Evolutionary conservation across 768 basidiomycete genomes (phyloP).

Genomic region (Auriscalpium microsporum): DNA sequence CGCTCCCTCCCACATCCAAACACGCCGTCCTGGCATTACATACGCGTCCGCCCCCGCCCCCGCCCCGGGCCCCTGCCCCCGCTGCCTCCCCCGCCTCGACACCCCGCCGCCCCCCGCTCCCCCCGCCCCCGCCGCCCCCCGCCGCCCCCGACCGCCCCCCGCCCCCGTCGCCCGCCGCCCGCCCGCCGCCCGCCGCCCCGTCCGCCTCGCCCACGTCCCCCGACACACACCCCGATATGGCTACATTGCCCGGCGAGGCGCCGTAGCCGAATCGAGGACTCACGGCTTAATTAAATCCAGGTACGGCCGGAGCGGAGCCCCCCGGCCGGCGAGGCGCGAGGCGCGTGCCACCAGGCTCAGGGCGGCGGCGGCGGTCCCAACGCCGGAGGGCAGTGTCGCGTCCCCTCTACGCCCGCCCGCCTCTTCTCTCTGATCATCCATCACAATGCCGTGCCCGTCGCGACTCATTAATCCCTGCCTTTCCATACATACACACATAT

Average conservation of each 20-base stretch:
- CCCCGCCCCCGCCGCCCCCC: neutral
- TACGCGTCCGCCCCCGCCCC: too few relatives aligned
- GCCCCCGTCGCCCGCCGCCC: neutral
- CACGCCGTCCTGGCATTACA: too few relatives aligned
- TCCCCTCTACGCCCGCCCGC: neutral
- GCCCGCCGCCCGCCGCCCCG: neutral
- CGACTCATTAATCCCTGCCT: constrained; percentile 8
- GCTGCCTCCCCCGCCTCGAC: too few relatives aligned
- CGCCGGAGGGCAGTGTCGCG: neutral
- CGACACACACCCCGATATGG: constrained; percentile 6
- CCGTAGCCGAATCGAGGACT: constrained; percentile 14
- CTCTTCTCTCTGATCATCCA: neutral
- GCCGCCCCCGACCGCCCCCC: too few relatives aligned
- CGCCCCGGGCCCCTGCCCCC: too few relatives aligned
- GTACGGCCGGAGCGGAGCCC: constrained; percentile 1
- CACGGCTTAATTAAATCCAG: constrained; percentile 17
- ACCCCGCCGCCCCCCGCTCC: too few relatives aligned
- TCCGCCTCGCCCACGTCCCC: neutral
- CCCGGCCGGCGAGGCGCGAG: neutral
- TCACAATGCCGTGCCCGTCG: constrained; percentile 16
- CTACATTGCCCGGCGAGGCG: constrained; percentile 13
- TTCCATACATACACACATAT: constrained; percentile 1
- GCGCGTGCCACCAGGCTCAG: neutral
- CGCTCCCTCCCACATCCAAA: too few relatives aligned
- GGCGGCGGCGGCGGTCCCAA: neutral